Evolutionary conservation across 2,329 filamentous ascomycete genomes (phyloP).

Genomic region (Diplodia seriata): DNA sequence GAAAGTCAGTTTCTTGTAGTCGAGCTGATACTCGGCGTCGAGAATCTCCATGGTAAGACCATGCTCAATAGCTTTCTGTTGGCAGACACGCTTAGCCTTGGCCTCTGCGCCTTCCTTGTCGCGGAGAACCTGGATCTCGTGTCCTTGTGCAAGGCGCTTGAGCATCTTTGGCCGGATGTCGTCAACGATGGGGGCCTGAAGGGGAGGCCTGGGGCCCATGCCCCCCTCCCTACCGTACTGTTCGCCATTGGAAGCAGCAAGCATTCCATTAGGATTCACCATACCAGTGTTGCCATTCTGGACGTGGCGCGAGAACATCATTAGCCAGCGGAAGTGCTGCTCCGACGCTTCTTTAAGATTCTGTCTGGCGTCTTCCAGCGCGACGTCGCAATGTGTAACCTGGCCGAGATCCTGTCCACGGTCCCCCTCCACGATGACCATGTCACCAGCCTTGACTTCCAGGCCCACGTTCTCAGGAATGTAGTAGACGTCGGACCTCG

Average conservation of each 20-base stretch:
- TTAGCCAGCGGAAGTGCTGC: slow-evolving; percentile 97
- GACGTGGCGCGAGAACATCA: slow-evolving; percentile 85
- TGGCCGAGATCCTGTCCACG: slow-evolving; percentile 95
- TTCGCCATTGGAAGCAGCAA: slow-evolving; percentile 68
- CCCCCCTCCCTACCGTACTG: slow-evolving; percentile 76
- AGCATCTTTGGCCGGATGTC: slow-evolving; percentile 97
- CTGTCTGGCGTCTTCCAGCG: slow-evolving; percentile 85
- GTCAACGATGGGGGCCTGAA: slow-evolving; percentile 51
- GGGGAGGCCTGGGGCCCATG: slow-evolving; percentile 71
- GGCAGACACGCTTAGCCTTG: slow-evolving; percentile 94
- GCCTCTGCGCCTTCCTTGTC: slow-evolving; percentile 98
- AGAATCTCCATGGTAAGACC: slow-evolving; percentile 97
- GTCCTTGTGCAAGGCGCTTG: slow-evolving; percentile 88
- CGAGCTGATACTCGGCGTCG: slow-evolving; percentile 98
- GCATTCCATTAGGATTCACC: slow-evolving; percentile 65
- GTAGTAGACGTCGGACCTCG: slow-evolving; percentile 93
- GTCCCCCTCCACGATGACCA: slow-evolving; percentile 97
- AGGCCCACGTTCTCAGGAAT: slow-evolving; percentile 95
- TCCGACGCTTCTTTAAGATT: slow-evolving; percentile 90
- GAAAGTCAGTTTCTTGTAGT: slow-evolving; percentile 98
- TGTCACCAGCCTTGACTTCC: slow-evolving; percentile 85
- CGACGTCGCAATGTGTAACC: slow-evolving; percentile 85
- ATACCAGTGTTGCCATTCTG: slow-evolving; percentile 25
- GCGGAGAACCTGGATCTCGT: slow-evolving; percentile 85
- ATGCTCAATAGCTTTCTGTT: slow-evolving; percentile 95